These are phyloP conservation scores for Venturia nashicola DNA, from an alignment of 2,329 filamentous ascomycete species.

Conservation along the genomic window DNA sequence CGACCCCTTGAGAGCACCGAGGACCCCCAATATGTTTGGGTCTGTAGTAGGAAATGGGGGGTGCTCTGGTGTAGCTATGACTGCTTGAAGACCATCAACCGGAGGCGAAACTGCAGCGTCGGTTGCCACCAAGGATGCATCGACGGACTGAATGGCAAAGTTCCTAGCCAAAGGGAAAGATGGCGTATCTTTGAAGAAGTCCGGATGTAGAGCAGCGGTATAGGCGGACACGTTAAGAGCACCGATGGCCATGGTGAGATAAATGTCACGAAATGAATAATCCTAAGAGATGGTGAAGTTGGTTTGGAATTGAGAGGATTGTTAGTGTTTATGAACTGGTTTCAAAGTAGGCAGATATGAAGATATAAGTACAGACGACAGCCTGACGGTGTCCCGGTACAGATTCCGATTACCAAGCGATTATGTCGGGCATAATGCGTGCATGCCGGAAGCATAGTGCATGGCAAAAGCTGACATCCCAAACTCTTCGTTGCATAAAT, in stretches of 20 bases:
- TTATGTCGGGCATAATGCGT: not conserved
- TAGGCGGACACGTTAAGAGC: not conserved
- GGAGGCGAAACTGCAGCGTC: not conserved
- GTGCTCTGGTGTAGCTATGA: not conserved
- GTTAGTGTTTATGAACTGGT: not conserved
- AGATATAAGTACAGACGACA: not conserved
- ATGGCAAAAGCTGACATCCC: not conserved
- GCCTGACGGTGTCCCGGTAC: not conserved
- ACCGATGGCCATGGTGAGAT: not conserved
- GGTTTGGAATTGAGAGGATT: not conserved
- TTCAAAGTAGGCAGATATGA: not conserved
- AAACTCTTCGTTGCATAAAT: not conserved
- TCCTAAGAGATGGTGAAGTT: not conserved
- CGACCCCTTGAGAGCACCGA: constrained; percentile 17
- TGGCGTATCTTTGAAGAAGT: not conserved
- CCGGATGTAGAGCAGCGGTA: not conserved
- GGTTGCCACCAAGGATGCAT: not conserved
- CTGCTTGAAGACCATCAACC: not conserved
- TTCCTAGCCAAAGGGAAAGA: not conserved
- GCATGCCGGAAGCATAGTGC: not conserved
- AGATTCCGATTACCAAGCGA: not conserved
- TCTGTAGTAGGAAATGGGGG: not conserved
- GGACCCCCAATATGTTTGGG: constrained; percentile 12
- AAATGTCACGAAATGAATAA: no score
- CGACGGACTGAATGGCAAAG: not conserved